phyloP scores from a whole-genome alignment of 495 filamentous ascomycete genomes.

The Neurospora sp. region DNA sequence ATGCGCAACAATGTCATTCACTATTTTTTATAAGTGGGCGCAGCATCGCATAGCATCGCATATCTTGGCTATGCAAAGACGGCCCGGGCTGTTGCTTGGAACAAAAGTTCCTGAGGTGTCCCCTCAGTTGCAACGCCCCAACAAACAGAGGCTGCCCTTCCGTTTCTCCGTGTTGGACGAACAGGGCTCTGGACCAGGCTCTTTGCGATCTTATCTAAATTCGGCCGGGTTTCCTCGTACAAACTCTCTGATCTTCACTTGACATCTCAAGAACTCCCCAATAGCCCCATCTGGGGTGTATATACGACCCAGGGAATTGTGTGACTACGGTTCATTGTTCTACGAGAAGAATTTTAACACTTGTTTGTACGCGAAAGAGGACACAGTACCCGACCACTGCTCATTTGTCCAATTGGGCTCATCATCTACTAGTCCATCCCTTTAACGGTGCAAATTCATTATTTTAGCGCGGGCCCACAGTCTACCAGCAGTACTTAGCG shows the following conservation, averaged over 20 bases:
- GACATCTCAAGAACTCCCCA: background rate
- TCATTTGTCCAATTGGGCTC: background rate
- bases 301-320: background rate
- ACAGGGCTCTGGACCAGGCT: background rate
- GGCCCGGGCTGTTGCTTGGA: background rate
- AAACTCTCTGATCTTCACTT: background rate
- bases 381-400: background rate
- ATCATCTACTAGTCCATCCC: background rate
- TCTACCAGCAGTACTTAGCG: too few species aligned
- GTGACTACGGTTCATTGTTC: background rate
- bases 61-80: background rate
- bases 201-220: background rate
- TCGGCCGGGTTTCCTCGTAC: background rate
- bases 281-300: background rate
- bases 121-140: background rate
- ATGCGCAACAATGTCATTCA: background rate
- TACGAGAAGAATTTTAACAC: background rate
- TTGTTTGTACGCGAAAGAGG: background rate
- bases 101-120: background rate
- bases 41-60: background rate
- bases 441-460: too few species aligned
- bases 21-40: background rate
- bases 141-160: background rate
- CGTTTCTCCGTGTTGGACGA: background rate
- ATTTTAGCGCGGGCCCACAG: too few species aligned